Evolutionary conservation across 2,329 filamentous ascomycete species (phyloP), one percentile per base, ranked within the genome.

Genomic region (Apiospora malaysiana): DNA sequence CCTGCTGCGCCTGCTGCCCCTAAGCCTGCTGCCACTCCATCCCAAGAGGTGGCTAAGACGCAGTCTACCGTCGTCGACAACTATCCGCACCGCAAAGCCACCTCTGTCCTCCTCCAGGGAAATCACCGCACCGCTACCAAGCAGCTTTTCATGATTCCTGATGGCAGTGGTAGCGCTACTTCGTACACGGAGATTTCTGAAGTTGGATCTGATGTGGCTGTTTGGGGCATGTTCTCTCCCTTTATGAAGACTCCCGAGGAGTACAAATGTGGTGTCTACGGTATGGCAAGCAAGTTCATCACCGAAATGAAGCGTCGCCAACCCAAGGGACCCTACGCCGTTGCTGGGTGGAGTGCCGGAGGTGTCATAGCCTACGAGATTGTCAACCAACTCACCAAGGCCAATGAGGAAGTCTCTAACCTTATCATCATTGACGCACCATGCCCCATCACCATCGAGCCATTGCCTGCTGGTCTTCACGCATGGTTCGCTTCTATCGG

Each of bases 331-430:
- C 90, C 91, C 0, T 93, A 93, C 80, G 86, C 87, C 68, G 81
- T 94, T 0, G 88, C 89, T 21, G 93, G 93, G 32, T 94, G 92
- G 92, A 93, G 89, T n/a, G 92, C 91, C 1, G 93, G 92, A 37
- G 92, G 92, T 46, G 91, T 93, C 66, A 90, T 91, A 71, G 91
- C 92, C 56, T 93, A 89, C 76, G 90, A 92, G 75, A 89, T 90
- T 12, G 87, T 89, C 21, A 86, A 87, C 69, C 88, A 91, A 73
- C 84, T 93, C 21, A 85, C 85, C 71, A 85, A 86, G 72, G 85
- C 84, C 3, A 87, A 88, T 21, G 88, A 92, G 63, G 78, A 78
- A 23, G 89, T 92, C 4, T 86, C 88, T 6, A 83, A 87, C 68
- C 83, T 93, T 14, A 84, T 93, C 69, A 83, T 93, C 69, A 88